Conservation (phyloP, 169 alveolate species). For the Pseudocohnilembus persalinus region DNA sequence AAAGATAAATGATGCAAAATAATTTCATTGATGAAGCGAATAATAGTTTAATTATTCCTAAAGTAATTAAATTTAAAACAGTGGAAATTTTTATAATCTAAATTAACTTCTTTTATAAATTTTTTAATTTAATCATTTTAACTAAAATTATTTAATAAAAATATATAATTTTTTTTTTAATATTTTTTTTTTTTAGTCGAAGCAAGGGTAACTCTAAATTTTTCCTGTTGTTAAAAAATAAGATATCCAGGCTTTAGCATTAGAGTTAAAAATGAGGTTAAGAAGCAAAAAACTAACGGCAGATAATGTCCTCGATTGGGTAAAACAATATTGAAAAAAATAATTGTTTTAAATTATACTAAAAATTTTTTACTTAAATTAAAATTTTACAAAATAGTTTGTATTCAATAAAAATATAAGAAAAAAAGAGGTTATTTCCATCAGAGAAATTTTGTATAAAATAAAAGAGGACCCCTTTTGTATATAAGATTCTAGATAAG, state of each 20-base stretch:
- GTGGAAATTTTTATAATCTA: too few species aligned
- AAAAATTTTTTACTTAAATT: too few species aligned
- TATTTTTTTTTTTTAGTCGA: neutral
- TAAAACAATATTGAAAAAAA: too few species aligned
- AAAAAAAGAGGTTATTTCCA: conserved; percentile 5
- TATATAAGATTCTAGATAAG: conserved; percentile 15
- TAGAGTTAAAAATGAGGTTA: neutral
- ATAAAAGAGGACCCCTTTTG: conserved; percentile 26
- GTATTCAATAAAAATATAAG: neutral
- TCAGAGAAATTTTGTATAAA: conserved; percentile 13
- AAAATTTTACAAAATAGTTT: neutral
- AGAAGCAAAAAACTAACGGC: neutral
- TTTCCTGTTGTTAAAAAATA: neutral
- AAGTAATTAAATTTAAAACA: too few species aligned
- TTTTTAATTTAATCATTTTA: too few species aligned
- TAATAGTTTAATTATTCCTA: neutral
- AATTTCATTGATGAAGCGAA: neutral
- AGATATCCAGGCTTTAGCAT: neutral
- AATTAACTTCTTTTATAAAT: too few species aligned
- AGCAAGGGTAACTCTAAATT: neutral
- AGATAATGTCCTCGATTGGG: neutral
- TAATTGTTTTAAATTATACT: too few species aligned
- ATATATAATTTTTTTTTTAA: too few species aligned
- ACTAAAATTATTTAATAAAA: too few species aligned
- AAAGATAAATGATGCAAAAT: too few species aligned